A percentile compares a stretch with the other conserved stretches of the same genome.
phyloP scores from a whole-genome alignment of 73 alveolate species.

The Paramecium caudatum region DNA sequence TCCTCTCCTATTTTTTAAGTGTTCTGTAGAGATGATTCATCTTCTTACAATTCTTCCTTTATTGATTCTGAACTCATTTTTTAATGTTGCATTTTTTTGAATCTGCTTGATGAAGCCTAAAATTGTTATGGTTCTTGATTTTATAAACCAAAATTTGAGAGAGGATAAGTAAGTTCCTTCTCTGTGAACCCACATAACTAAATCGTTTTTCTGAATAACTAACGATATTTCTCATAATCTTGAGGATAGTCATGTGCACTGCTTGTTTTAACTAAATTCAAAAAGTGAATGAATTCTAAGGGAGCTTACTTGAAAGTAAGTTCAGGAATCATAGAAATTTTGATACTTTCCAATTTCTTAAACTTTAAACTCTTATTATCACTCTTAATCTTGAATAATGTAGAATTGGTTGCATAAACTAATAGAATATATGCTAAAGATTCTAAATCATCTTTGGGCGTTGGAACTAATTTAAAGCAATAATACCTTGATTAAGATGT shows the following conservation, averaged over 20 bases:
- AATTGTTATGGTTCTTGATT: too few relatives aligned
- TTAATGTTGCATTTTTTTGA: constrained; percentile 24
- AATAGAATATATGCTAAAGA: constrained; percentile 59
- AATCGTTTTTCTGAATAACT: not conserved
- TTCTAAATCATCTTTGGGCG: constrained; percentile 66
- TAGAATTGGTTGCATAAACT: not conserved
- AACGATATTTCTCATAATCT: constrained; percentile 42
- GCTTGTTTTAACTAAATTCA: not conserved
- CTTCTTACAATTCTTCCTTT: constrained; percentile 1
- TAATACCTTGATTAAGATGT: constrained; percentile 42
- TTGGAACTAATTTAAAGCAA: not conserved
- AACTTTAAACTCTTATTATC: constrained; percentile 25
- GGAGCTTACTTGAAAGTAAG: constrained; percentile 34
- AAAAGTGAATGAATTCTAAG: constrained; percentile 25
- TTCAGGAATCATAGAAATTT: constrained; percentile 43
- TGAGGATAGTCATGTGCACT: constrained; percentile 29
- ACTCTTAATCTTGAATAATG: not conserved
- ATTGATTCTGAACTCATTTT: constrained; percentile 48
- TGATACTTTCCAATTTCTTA: constrained; percentile 26
- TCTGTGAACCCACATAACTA: not conserved
- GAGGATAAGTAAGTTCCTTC: constrained; percentile 19
- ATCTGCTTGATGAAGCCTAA: not conserved
- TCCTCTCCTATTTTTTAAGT: not conserved
- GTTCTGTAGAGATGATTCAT: not conserved
- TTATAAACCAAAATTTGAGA: not conserved